These are phyloP conservation scores for Xenoacremonium recifei DNA, from an alignment of 2,329 filamentous ascomycete genomes.

Conservation along the genomic window DNA sequence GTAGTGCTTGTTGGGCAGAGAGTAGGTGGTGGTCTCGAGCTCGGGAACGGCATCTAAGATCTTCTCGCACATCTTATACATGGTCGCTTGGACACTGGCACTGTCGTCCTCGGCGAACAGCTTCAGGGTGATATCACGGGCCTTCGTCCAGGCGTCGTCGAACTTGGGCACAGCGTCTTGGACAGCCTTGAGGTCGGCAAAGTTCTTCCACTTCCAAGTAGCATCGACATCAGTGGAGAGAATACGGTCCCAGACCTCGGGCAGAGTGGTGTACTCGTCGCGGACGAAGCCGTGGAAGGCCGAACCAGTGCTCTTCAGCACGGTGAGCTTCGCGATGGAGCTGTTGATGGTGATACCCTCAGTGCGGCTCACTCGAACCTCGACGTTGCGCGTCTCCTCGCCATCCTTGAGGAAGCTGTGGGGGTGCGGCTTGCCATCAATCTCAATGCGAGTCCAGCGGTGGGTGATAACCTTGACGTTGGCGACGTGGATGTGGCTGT, in stretches of 20 bases:
- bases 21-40: slow-evolving; percentile 73
- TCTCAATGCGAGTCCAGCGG: slow-evolving; percentile 84
- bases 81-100: slow-evolving; percentile 91
- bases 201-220: slow-evolving; percentile 79
- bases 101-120: slow-evolving; percentile 88
- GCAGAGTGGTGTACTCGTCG: slow-evolving; percentile 89
- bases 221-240: slow-evolving; percentile 90
- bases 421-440: slow-evolving; percentile 88
- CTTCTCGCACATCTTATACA: slow-evolving; percentile 97
- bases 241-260: slow-evolving; percentile 92
- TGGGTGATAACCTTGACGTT: slow-evolving; percentile 81
- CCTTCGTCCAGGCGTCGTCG: slow-evolving; percentile 73
- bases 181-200: slow-evolving; percentile 66
- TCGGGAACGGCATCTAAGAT: slow-evolving; percentile 76
- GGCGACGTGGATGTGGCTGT: slow-evolving; percentile 82
- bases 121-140: slow-evolving; percentile 83
- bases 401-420: slow-evolving; percentile 94
- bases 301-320: slow-evolving; percentile 95
- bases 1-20: slow-evolving; percentile 97
- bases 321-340: slow-evolving; percentile 76
- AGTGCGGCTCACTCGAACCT: slow-evolving; percentile 65
- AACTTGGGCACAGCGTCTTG: slow-evolving; percentile 64
- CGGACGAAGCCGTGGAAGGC: slow-evolving; percentile 93
- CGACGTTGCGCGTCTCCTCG: slow-evolving; percentile 80
- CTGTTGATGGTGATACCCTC: slow-evolving; percentile 74